Conservation (phyloP, 306 rosid genomes). For the Morella rubra region DNA sequence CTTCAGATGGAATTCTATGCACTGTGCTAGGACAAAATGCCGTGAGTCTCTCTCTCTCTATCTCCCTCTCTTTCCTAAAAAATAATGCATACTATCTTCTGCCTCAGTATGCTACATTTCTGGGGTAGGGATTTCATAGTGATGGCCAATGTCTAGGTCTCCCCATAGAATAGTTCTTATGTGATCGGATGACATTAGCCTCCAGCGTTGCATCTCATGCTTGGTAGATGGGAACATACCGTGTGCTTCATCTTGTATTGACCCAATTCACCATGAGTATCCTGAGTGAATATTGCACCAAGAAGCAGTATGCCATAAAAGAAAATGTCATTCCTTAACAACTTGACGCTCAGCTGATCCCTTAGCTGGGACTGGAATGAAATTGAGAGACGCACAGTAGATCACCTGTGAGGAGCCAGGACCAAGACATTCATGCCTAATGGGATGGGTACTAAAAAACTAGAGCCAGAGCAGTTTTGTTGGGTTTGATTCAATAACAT, state of each 20-base stretch:
- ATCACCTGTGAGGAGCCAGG: not conserved
- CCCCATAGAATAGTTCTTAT: not conserved
- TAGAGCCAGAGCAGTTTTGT: not conserved
- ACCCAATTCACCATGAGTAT: not conserved
- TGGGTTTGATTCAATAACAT: not conserved
- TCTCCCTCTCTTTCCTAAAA: constrained; percentile 10
- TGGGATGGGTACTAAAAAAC: not conserved
- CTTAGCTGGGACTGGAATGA: not conserved
- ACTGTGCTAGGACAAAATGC: constrained; percentile 98
- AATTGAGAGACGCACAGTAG: not conserved
- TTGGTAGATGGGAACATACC: not conserved
- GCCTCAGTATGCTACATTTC: not conserved
- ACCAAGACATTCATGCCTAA: not conserved
- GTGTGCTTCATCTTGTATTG: not conserved
- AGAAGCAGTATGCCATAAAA: not conserved
- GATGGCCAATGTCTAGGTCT: not conserved
- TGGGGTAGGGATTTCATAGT: not conserved
- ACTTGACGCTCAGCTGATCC: not conserved
- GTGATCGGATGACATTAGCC: not conserved
- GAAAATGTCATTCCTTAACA: not conserved
- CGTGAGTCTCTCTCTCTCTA: constrained; percentile 51
- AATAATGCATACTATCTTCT: not conserved
- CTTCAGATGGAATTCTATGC: constrained; percentile 96
- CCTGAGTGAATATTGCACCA: not conserved
- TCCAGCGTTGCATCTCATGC: not conserved